A percentile compares a stretch with the other conserved stretches of the same genome.
These are phyloP conservation scores for Hsuehochloa calcarea DNA, from an alignment of 176 grass and related monocot species.

Conservation along the genomic window DNA sequence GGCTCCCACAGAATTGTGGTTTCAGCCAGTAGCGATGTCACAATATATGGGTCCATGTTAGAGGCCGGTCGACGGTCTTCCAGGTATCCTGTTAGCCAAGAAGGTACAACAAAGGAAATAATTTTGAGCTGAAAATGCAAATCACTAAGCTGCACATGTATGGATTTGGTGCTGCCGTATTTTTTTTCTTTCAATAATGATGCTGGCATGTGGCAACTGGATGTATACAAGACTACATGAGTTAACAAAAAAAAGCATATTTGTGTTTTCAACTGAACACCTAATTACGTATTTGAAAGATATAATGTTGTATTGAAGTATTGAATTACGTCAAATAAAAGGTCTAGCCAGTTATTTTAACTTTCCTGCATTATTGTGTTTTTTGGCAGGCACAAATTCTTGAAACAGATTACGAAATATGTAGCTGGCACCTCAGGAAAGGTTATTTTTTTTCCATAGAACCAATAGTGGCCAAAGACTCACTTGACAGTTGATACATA, in stretches of 20 bases:
- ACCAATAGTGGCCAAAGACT: not conserved
- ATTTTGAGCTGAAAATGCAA: not conserved
- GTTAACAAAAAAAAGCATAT: not conserved
- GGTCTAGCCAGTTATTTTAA: not conserved
- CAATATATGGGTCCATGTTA: constrained; percentile 96
- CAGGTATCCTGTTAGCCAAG: constrained; percentile 60
- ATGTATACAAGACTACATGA: not conserved
- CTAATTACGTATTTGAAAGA: not conserved
- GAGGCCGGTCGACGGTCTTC: constrained; percentile 96
- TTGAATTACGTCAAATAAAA: not conserved
- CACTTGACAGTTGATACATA: not conserved
- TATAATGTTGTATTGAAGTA: no score
- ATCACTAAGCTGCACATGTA: not conserved
- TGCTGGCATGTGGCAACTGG: not conserved
- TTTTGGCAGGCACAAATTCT: not conserved
- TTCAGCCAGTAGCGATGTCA: constrained; percentile 86
- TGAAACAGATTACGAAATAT: not conserved
- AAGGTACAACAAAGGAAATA: not conserved
- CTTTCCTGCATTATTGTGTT: not conserved
- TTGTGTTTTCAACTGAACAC: not conserved
- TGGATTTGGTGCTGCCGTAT: not conserved
- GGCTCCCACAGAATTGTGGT: constrained; percentile 86
- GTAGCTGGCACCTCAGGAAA: not conserved
- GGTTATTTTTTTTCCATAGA: not conserved
- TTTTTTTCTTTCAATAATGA: not conserved